Evolutionary conservation across 2,329 filamentous ascomycete species (phyloP).

Genomic region (Venturia oleaginea): DNA sequence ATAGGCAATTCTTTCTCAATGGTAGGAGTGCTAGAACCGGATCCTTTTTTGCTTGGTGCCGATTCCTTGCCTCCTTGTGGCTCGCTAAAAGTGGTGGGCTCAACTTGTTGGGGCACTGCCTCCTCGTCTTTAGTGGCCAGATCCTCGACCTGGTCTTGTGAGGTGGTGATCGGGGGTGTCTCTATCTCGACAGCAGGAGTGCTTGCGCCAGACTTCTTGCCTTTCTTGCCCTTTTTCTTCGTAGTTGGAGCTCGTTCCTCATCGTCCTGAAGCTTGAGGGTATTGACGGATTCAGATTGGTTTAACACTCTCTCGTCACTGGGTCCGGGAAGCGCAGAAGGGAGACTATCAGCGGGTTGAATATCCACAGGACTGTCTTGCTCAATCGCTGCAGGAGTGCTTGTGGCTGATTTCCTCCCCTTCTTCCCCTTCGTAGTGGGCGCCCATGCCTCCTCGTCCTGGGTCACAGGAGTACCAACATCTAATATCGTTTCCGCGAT

Average conservation of each 20-base stretch:
- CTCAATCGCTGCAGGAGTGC: conserved; percentile 4
- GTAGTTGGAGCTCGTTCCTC: conserved; percentile 17
- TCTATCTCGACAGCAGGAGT: conserved; percentile 3
- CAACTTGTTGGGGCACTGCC: not conserved
- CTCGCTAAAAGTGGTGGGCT: not conserved
- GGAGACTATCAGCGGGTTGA: not conserved
- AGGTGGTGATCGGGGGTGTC: not conserved
- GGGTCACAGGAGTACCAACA: not conserved
- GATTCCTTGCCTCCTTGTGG: not conserved
- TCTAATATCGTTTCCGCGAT: not conserved
- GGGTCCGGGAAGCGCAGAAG: too few species aligned
- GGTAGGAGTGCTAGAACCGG: not conserved
- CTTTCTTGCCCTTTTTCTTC: conserved; percentile 42
- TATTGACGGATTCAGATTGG: not conserved
- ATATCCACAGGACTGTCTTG: not conserved
- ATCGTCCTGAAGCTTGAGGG: not conserved
- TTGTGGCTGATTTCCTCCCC: conserved; percentile 22
- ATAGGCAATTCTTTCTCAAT: not conserved
- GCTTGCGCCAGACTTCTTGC: conserved; percentile 20
- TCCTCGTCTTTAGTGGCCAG: not conserved
- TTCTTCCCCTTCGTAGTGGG: conserved; percentile 37
- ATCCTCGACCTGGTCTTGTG: not conserved
- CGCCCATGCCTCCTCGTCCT: not conserved
- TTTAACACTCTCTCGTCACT: not conserved
- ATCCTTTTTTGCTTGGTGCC: conserved; percentile 31